A percentile compares a stretch with the other conserved stretches of the same genome.
These are phyloP conservation scores for Yamadazyma kanchanaburiensis DNA, from an alignment of 1,139 yeast genomes.

Conservation along the genomic window DNA sequence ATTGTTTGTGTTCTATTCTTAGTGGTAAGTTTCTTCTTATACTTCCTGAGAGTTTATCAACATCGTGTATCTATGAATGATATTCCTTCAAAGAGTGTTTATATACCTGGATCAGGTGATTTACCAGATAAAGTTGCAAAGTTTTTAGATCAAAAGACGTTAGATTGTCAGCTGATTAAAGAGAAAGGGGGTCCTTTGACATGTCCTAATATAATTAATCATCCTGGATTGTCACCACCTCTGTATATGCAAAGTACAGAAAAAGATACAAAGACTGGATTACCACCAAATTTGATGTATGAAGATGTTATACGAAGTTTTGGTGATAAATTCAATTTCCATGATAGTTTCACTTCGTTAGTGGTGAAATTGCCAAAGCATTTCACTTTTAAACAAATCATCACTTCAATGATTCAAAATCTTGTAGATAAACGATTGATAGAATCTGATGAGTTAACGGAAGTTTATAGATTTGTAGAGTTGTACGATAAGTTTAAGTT, in stretches of 20 bases:
- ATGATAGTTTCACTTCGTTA: conserved; percentile 36
- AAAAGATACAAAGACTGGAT: conserved; percentile 16
- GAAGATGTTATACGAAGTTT: conserved; percentile 61
- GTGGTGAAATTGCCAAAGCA: conserved; percentile 31
- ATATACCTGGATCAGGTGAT: conserved; percentile 68
- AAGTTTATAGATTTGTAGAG: conserved; percentile 33
- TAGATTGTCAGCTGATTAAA: conserved; percentile 45
- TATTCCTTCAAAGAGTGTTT: conserved; percentile 63
- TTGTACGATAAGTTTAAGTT: conserved; percentile 72
- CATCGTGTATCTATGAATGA: conserved; percentile 61
- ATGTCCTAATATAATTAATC: conserved; percentile 42
- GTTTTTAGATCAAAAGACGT: conserved; percentile 35
- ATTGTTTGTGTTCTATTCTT: conserved; percentile 65
- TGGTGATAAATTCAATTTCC: conserved; percentile 49
- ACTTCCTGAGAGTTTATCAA: conserved; percentile 53
- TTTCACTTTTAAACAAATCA: conserved; percentile 47
- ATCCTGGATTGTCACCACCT: conserved; percentile 61
- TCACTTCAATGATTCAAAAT: conserved; percentile 12
- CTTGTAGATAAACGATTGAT: conserved; percentile 7
- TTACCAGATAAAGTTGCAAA: conserved; percentile 49
- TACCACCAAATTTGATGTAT: conserved; percentile 59
- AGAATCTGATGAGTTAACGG: conserved; percentile 3
- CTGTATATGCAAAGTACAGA: conserved; percentile 27
- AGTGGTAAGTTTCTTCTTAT: conserved; percentile 45
- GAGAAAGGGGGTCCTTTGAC: conserved; percentile 50